Evolutionary conservation across 2,329 filamentous ascomycete species (phyloP).

Genomic region (Fusarium pininemorale): DNA sequence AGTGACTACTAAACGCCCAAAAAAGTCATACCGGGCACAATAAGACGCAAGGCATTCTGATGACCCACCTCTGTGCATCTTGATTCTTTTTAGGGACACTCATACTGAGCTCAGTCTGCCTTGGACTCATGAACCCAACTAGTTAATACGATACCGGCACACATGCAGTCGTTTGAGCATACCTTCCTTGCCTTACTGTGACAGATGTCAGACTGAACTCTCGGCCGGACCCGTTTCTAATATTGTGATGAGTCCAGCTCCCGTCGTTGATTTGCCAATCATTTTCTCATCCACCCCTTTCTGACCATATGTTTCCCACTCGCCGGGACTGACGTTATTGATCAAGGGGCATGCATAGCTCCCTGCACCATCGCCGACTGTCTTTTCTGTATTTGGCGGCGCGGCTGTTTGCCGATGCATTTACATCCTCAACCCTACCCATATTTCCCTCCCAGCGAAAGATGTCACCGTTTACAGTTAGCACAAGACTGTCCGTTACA

Average conservation of each 20-base stretch:
- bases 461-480: slow-evolving; percentile 37
- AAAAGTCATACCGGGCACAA: slow-evolving; percentile 5
- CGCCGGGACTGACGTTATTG: background rate
- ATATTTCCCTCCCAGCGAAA: slow-evolving; percentile 20
- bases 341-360: slow-evolving; percentile 3
- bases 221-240: slow-evolving; percentile 29
- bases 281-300: background rate
- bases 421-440: background rate
- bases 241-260: slow-evolving; percentile 17
- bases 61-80: slow-evolving; percentile 21
- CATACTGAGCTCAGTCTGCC: slow-evolving; percentile 22
- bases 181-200: background rate
- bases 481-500: slow-evolving; percentile 9
- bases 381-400: slow-evolving; percentile 10
- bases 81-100: slow-evolving; percentile 12
- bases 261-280: slow-evolving; percentile 20
- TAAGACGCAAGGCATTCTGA: slow-evolving; percentile 20
- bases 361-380: slow-evolving; percentile 1
- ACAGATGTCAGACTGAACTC: slow-evolving; percentile 15
- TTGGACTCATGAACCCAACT: slow-evolving; percentile 20
- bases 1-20: slow-evolving; percentile 24
- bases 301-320: slow-evolving; percentile 5
- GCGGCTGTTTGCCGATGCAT: slow-evolving; percentile 24
- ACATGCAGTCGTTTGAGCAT: slow-evolving; percentile 1
- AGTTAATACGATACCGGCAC: slow-evolving; percentile 13